phyloP scores from a whole-genome alignment of 305 asterid species.

The Euphrasia arctica region DNA sequence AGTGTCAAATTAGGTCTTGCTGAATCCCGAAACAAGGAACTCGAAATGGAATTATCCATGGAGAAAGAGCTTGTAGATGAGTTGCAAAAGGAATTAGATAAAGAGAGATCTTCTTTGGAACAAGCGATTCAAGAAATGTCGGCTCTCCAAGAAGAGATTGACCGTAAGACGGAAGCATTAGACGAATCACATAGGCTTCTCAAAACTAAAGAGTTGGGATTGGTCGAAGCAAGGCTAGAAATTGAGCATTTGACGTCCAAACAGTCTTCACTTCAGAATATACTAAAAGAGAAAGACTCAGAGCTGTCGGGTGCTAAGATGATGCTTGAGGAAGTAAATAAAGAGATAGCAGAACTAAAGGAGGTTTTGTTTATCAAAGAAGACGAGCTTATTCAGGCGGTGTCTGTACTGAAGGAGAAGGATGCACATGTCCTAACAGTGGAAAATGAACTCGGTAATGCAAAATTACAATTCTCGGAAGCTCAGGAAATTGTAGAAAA shows the following conservation, averaged over 20 bases:
- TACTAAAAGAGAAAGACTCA: constrained; percentile 60
- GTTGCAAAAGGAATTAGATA: constrained; percentile 52
- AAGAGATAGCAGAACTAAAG: constrained; percentile 53
- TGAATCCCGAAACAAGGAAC: constrained; percentile 66
- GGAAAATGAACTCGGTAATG: constrained; percentile 45
- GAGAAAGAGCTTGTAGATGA: constrained; percentile 57
- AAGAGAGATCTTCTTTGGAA: constrained; percentile 48
- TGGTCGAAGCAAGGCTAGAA: constrained; percentile 72
- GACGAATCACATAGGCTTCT: constrained; percentile 54
- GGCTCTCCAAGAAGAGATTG: constrained; percentile 54
- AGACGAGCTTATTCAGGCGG: constrained; percentile 52
- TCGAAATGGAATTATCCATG: constrained; percentile 53
- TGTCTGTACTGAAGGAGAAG: constrained; percentile 54
- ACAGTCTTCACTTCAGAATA: constrained; percentile 54
- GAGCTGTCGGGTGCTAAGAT: constrained; percentile 52
- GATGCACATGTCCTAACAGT: constrained; percentile 52
- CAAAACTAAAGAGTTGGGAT: constrained; percentile 62
- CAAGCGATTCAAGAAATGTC: constrained; percentile 42
- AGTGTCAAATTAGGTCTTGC: constrained; percentile 51
- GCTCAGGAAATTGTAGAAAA: constrained; percentile 62
- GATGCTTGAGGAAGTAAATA: constrained; percentile 46
- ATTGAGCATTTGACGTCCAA: constrained; percentile 60
- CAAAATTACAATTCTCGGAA: constrained; percentile 51
- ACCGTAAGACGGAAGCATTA: constrained; percentile 44
- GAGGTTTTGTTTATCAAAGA: constrained; percentile 45